Conservation (phyloP, 2,329 filamentous ascomycete genomes). For the Aspergillus aculeatus region DNA sequence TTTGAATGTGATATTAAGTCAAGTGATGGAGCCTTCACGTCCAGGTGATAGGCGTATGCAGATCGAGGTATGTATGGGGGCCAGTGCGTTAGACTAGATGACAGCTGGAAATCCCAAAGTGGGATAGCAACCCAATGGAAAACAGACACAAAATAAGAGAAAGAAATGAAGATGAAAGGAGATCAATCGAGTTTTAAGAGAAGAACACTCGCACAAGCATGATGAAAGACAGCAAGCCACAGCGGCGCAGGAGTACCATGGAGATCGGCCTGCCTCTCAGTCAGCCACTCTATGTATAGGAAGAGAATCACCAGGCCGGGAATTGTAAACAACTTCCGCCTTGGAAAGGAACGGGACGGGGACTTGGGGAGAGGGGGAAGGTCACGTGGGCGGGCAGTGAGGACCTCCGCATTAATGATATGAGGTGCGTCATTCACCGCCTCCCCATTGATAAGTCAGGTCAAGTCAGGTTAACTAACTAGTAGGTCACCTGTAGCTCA, state of each 20-base stretch:
- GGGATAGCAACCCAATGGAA: background rate
- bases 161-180: background rate
- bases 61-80: conserved; percentile 17
- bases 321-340: background rate
- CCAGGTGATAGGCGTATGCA: conserved; percentile 31
- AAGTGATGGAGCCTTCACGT: conserved; percentile 19
- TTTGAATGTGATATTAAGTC: conserved; percentile 4
- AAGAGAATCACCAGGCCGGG: background rate
- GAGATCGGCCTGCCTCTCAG: background rate
- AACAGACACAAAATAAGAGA: background rate
- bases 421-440: background rate
- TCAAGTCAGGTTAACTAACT: no score
- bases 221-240: background rate
- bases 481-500: no score
- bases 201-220: background rate
- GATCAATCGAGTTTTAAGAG: background rate
- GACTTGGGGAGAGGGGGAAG: background rate
- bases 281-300: background rate
- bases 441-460: conserved; percentile 1
- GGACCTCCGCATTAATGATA: background rate
- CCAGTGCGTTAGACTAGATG: conserved; percentile 2
- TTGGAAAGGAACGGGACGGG: no score
- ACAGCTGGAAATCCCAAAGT: conserved; percentile 2
- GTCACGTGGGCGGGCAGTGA: conserved; percentile 1
- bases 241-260: background rate